Evolutionary conservation across 2,329 filamentous ascomycete genomes (phyloP).

Genomic region (Ophiocordyceps camponoti-saundersi): DNA sequence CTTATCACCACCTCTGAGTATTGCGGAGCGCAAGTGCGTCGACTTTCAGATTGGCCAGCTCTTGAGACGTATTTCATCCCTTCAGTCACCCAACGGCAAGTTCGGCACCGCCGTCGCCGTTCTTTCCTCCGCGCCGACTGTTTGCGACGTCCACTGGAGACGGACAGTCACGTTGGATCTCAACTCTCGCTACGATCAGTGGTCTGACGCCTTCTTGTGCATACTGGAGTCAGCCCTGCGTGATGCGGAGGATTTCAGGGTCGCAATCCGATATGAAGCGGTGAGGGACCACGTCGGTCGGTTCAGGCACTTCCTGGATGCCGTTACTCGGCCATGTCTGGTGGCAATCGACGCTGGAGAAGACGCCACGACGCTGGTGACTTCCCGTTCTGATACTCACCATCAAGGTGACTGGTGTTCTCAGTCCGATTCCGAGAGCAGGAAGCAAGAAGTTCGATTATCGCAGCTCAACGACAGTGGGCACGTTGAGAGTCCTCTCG

Average conservation of each 20-base stretch:
- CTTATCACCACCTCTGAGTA: slow-evolving; percentile 15
- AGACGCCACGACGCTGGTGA: slow-evolving; percentile 31
- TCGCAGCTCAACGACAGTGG: background rate
- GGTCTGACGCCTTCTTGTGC: slow-evolving; percentile 38
- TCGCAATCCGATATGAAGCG: slow-evolving; percentile 38
- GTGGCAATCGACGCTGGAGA: slow-evolving; percentile 36
- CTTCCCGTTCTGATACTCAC: background rate
- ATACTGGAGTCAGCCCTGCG: slow-evolving; percentile 38
- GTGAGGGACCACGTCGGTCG: slow-evolving; percentile 35
- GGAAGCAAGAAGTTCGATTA: background rate
- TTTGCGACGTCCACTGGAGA: background rate
- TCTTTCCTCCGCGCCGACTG: slow-evolving; percentile 2
- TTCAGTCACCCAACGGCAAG: slow-evolving; percentile 26
- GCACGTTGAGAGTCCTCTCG: background rate
- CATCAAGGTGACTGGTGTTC: background rate
- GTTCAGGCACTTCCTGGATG: slow-evolving; percentile 31
- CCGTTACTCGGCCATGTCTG: slow-evolving; percentile 31
- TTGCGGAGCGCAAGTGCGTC: slow-evolving; percentile 17
- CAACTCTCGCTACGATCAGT: slow-evolving; percentile 16
- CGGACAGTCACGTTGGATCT: slow-evolving; percentile 10
- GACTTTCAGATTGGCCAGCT: slow-evolving; percentile 31
- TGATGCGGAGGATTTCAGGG: slow-evolving; percentile 42
- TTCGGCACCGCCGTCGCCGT: slow-evolving; percentile 24
- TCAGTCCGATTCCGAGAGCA: background rate
- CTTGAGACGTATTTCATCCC: slow-evolving; percentile 22